Conservation (phyloP, 108 stramenopile genomes). For the Parmales sp. region DNA sequence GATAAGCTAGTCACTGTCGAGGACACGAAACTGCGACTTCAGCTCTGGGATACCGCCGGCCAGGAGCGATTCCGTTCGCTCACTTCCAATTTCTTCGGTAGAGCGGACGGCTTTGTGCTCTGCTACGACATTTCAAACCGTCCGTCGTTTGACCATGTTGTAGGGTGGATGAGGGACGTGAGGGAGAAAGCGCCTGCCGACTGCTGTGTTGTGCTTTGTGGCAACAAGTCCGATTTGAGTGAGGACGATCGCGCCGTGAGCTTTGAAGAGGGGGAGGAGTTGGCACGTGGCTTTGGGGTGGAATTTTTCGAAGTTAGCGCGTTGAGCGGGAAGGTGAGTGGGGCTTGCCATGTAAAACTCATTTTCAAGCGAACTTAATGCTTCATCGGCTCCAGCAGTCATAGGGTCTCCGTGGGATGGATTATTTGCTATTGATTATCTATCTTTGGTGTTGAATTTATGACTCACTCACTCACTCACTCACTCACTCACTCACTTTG, state of each 20-base stretch:
- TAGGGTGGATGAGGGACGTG: slow-evolving; percentile 86
- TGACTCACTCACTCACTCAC: no score
- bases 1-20: slow-evolving; percentile 90
- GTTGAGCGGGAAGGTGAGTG: no score
- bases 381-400: no score
- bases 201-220: slow-evolving; percentile 73
- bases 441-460: no score
- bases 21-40: slow-evolving; percentile 70
- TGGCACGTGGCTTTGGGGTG: slow-evolving; percentile 83
- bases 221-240: slow-evolving; percentile 63
- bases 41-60: slow-evolving; percentile 91
- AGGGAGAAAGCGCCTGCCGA: slow-evolving; percentile 78
- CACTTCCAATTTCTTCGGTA: slow-evolving; percentile 86
- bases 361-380: no score
- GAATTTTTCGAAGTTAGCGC: slow-evolving; percentile 94
- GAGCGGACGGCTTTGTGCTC: slow-evolving; percentile 84
- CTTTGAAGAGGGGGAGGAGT: slow-evolving; percentile 62
- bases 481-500: no score
- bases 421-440: no score
- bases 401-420: no score
- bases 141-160: slow-evolving; percentile 80
- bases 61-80: slow-evolving; percentile 81
- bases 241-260: slow-evolving; percentile 70
- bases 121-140: slow-evolving; percentile 79
- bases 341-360: no score